Evolutionary conservation across 78 protist species (phyloP), one percentile per base, ranked within the genome.

Genomic region (Neovahlkampfia damariscottae): DNA sequence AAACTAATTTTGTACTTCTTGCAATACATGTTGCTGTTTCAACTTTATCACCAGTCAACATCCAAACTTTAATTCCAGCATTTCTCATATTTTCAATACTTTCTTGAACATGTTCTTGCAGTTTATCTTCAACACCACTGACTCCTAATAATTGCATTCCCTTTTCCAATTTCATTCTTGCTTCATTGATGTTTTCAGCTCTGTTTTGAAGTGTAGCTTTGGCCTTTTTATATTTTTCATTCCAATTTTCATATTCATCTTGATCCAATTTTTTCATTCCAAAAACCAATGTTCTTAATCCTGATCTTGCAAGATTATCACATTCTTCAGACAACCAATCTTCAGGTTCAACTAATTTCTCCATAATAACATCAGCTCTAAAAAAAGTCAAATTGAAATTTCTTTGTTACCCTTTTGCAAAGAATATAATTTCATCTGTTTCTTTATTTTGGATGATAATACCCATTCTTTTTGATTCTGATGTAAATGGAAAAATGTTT

Each of bases 381-480:
- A n/a, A n/a, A n/a, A n/a, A n/a, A n/a, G n/a, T n/a, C n/a, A n/a
- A n/a, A n/a, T n/a, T n/a, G n/a, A n/a, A n/a, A n/a, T n/a, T n/a
- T n/a, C n/a, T n/a, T n/a, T n/a, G n/a, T n/a, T n/a, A n/a, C n/a
- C 99, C 99, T 67, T 96, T 96, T 80, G 84, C 82, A 67, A 58
- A 85, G 75, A 93, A 83, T 8, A 69, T 36, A 70, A 94, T 84
- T 4, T 30, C 37, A 9, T 86, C 89, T 1, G 85, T 79, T 10
- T 5, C 5, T 32, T 0, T 1, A 37, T 89, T 86, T 29, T 93
- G 82, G 10, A 96, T 83, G 19, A 96, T 73, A 31, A 96, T 93
- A 38, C 98, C 98, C 99, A 95, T 95, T 28, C 98, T 79, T 82
- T 93, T 94, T 39, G 90, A 70, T 40, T 83, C 95, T 5, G 98